A percentile compares a stretch with the other conserved stretches of the same genome.
Conservation (phyloP, 2,329 filamentous ascomycete species). For the Pseudomassariella vexata region DNA sequence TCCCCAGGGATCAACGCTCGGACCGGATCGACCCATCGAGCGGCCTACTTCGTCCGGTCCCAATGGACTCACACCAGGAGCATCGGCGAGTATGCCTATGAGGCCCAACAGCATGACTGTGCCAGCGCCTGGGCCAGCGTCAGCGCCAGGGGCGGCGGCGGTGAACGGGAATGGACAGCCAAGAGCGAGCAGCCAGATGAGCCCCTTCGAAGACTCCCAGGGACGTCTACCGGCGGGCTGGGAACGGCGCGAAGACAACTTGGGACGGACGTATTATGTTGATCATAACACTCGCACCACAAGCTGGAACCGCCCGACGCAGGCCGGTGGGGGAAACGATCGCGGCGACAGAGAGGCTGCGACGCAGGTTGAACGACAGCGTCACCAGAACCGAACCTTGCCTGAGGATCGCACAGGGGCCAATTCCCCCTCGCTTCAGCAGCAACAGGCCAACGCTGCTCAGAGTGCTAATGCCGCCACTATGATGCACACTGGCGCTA, state of each 20-base stretch:
- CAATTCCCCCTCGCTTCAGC: slow-evolving; percentile 75
- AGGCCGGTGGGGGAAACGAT: slow-evolving; percentile 69
- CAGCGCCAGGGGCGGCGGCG: too few relatives aligned
- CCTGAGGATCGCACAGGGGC: slow-evolving; percentile 93
- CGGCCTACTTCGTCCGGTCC: slow-evolving; percentile 46
- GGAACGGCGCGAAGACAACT: slow-evolving; percentile 92
- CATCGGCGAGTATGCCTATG: slow-evolving; percentile 33
- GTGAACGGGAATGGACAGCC: slow-evolving; percentile 30
- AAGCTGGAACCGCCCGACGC: slow-evolving; percentile 90
- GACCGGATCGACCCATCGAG: slow-evolving; percentile 37
- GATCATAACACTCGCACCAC: slow-evolving; percentile 96
- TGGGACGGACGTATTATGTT: slow-evolving; percentile 95
- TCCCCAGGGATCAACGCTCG: slow-evolving; percentile 37
- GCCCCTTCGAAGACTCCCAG: slow-evolving; percentile 94
- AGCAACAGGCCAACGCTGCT: slow-evolving; percentile 30
- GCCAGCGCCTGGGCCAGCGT: slow-evolving; percentile 16
- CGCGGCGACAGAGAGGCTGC: slow-evolving; percentile 80
- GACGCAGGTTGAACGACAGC: slow-evolving; percentile 85
- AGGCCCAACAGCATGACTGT: slow-evolving; percentile 43
- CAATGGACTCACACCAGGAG: slow-evolving; percentile 37
- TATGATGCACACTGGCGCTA: slow-evolving; percentile 93
- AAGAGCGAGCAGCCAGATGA: slow-evolving; percentile 56
- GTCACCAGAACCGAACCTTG: slow-evolving; percentile 91
- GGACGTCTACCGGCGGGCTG: slow-evolving; percentile 87
- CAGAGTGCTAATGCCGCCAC: slow-evolving; percentile 50